A percentile compares a stretch with the other conserved stretches of the same genome.
Conservation (phyloP, 495 filamentous ascomycete species). For the Penicillium canescens region DNA sequence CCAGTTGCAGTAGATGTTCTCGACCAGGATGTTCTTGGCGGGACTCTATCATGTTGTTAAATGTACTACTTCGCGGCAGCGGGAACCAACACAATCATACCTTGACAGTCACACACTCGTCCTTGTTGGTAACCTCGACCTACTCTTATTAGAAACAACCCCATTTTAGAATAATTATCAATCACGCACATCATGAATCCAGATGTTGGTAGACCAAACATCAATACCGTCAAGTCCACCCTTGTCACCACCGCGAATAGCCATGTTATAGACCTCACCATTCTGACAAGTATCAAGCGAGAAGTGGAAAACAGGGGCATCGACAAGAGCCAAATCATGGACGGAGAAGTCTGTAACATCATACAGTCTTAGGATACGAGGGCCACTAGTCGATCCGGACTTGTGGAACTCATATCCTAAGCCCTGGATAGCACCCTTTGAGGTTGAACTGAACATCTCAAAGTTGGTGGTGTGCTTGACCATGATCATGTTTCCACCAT, state of each 20-base stretch:
- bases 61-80: neutral
- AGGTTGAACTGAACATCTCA: slow-evolving; percentile 50
- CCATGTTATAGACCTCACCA: slow-evolving; percentile 54
- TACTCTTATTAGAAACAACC: slow-evolving; percentile 12
- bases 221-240: slow-evolving; percentile 55
- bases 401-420: slow-evolving; percentile 47
- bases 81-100: slow-evolving; percentile 10
- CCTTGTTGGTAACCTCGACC: slow-evolving; percentile 56
- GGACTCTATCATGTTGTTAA: slow-evolving; percentile 31
- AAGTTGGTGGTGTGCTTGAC: slow-evolving; percentile 50
- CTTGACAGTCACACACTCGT: slow-evolving; percentile 57
- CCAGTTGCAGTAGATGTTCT: slow-evolving; percentile 61
- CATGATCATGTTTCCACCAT: slow-evolving; percentile 52
- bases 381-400: slow-evolving; percentile 20
- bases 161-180: neutral
- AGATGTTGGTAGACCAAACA: slow-evolving; percentile 50
- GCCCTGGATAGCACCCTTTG: slow-evolving; percentile 51
- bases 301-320: slow-evolving; percentile 52
- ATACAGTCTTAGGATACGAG: slow-evolving; percentile 42
- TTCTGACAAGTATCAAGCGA: slow-evolving; percentile 47
- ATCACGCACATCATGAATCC: slow-evolving; percentile 49
- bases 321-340: slow-evolving; percentile 52
- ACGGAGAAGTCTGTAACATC: slow-evolving; percentile 47
- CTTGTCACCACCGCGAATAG: slow-evolving; percentile 49
- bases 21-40: slow-evolving; percentile 51